Base-by-base conservation (phyloP, 2,329 filamentous ascomycete genomes). In the Diaporthe citri region DNA sequence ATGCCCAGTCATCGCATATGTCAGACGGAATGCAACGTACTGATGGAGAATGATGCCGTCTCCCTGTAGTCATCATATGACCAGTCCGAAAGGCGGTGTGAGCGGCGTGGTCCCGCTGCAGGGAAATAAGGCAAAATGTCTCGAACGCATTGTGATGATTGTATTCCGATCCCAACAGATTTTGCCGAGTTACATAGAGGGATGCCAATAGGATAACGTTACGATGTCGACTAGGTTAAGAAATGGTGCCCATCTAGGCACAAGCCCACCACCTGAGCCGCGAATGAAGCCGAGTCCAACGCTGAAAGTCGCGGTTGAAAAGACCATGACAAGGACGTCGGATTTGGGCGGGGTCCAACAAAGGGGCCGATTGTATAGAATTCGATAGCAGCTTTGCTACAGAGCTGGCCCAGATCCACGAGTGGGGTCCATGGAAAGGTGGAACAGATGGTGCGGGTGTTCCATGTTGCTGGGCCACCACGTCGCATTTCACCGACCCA, bases 401-500 rank as follows among this genome's bases (percentile, higher is more conserved):
- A 55, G 59, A 51, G 22, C 57, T 52, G 48, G 36, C 10, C 56
- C 28, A 71, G 59, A 41, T 39, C 46, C 55, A 39, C 36, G 71
- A 34, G 46, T 60, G 60, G 64, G 60, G 56, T 55, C 46, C 48
- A 48, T 43, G 31, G 60, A 71, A 52, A 56, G 71, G 72, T 76
- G 74, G 74, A 69, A 76, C 72, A 56, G 25, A 51, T 55, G 71
- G 36, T 41, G 51, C 59, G 51, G 64, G 46, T 66, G 67, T 72
- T 69, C 72, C 75, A 74, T 60, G 67, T 70, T 74, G 64, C 57
- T 72, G 74, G 59, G 55, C 60, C 59, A 71, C 48, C 51, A n/a
- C 36, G 39, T 41, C 46, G 43, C 41, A 22, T 51, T 62, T 43
- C 15, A 28, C 10, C 17, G 67, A 72, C 60, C 69, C 75, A 62